Conservation (phyloP, 306 rosid species). For the Lupinus albus region DNA sequence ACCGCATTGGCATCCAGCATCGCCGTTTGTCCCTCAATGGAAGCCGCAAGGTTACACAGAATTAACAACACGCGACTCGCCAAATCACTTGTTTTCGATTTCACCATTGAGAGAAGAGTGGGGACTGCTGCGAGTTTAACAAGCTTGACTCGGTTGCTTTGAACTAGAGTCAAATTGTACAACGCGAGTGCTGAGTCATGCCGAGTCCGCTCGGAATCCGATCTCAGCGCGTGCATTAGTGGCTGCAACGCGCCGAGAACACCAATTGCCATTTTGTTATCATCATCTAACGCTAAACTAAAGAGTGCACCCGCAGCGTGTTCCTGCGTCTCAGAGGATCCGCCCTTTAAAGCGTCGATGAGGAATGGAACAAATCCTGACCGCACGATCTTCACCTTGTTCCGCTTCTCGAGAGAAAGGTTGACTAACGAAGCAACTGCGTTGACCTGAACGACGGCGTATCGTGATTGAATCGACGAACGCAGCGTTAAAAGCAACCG, state of each 20-base stretch:
- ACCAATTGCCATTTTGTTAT: constrained; percentile 90
- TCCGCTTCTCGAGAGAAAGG: constrained; percentile 74
- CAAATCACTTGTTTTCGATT: constrained; percentile 43
- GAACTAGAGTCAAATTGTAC: constrained; percentile 71
- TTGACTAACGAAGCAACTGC: constrained; percentile 81
- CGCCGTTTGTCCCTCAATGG: constrained; percentile 70
- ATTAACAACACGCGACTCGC: constrained; percentile 65
- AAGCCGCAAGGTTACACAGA: constrained; percentile 71
- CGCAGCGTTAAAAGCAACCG: constrained; percentile 56
- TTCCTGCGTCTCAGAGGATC: constrained; percentile 75
- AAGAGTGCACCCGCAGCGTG: constrained; percentile 96
- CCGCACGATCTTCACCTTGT: constrained; percentile 86
- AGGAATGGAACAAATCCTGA: constrained; percentile 70
- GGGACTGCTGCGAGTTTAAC: constrained; percentile 73
- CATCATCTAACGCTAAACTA: constrained; percentile 79
- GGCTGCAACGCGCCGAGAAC: constrained; percentile 84
- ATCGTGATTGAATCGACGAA: constrained; percentile 55
- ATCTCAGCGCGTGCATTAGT: constrained; percentile 71
- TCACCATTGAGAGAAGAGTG: constrained; percentile 54
- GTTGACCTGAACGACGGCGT: constrained; percentile 66
- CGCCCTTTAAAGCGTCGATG: constrained; percentile 69
- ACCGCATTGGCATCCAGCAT: constrained; percentile 85
- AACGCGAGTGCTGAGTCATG: constrained; percentile 83
- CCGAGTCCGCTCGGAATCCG: constrained; percentile 71
- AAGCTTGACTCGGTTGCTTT: constrained; percentile 80